phyloP scores from a whole-genome alignment of 352 stramenopile genomes.

The Globisporangium solare region DNA sequence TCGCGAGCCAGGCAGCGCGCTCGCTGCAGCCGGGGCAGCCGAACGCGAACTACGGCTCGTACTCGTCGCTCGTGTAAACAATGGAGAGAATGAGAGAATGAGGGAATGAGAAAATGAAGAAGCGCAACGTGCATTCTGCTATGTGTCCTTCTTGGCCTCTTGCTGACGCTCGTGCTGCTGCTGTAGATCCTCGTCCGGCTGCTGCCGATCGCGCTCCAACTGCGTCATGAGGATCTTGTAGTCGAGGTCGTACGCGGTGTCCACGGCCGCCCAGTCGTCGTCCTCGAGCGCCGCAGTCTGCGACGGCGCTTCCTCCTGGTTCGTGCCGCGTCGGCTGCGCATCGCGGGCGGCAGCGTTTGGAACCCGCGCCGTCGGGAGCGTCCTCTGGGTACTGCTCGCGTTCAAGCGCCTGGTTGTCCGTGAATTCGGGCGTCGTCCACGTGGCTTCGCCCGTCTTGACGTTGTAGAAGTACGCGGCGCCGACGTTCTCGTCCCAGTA shows the following conservation, averaged over 20 bases:
- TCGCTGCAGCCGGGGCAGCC: conserved; percentile 24
- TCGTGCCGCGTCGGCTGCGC: conserved; percentile 2
- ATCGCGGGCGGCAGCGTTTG: conserved; percentile 15
- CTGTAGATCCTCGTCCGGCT: conserved; percentile 11
- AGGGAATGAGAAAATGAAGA: no score
- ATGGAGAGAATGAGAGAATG: conserved; percentile 1
- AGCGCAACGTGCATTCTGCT: no score
- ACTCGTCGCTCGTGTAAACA: conserved; percentile 13
- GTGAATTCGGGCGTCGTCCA: conserved; percentile 59
- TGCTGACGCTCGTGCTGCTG: conserved; percentile 11
- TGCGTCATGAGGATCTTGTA: conserved; percentile 73
- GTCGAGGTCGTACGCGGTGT: conserved; percentile 63
- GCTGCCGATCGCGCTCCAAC: conserved; percentile 22
- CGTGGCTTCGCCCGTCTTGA: conserved; percentile 56
- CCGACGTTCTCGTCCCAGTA: conserved; percentile 71
- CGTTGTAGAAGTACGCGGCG: conserved; percentile 68
- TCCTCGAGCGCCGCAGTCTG: no score
- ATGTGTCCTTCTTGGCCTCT: no score
- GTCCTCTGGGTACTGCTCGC: conserved; percentile 6
- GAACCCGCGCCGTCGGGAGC: not conserved
- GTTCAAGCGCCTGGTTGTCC: not conserved
- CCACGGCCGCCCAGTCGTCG: conserved; percentile 19
- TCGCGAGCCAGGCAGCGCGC: conserved; percentile 56
- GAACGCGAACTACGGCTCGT: conserved; percentile 10
- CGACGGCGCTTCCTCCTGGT: not conserved